Conservation (phyloP, 164 flowering plant genomes). For the Kingdonia uniflora region DNA sequence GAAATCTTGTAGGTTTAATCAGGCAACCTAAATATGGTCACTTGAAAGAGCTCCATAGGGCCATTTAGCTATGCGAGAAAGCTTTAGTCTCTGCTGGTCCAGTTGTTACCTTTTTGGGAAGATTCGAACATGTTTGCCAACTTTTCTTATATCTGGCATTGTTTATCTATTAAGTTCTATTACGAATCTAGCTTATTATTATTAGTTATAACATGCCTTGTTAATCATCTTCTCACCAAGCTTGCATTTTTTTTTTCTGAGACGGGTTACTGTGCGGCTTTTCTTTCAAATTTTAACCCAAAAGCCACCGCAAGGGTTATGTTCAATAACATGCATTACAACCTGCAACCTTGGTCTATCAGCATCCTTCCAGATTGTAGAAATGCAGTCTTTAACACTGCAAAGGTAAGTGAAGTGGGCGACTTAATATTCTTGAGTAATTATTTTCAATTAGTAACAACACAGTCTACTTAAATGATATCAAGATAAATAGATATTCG, state of each 20-base stretch:
- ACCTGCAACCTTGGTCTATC: constrained; percentile 87
- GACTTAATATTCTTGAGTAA: too few species aligned
- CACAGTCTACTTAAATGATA: too few species aligned
- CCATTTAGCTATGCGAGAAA: constrained; percentile 36
- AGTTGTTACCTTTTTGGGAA: constrained; percentile 49
- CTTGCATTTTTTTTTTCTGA: constrained; percentile 61
- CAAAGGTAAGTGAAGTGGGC: constrained; percentile 39
- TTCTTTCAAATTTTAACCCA: constrained; percentile 60
- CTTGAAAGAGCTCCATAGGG: constrained; percentile 41
- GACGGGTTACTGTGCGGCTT: constrained; percentile 72
- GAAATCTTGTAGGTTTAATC: constrained; percentile 43
- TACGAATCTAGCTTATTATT: background rate
- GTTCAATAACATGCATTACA: constrained; percentile 70
- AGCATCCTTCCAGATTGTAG: constrained; percentile 87
- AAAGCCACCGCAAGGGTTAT: constrained; percentile 46
- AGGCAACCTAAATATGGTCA: constrained; percentile 54
- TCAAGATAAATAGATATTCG: too few species aligned
- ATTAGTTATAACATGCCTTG: background rate
- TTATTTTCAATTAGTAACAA: too few species aligned
- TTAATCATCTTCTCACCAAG: constrained; percentile 29
- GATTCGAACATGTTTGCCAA: constrained; percentile 45
- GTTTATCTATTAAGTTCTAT: background rate
- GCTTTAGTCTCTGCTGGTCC: constrained; percentile 70
- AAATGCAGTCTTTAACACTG: constrained; percentile 70
- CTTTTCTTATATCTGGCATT: background rate